Conservation (phyloP, 352 stramenopile genomes). For the Phytophthora brassicae region DNA sequence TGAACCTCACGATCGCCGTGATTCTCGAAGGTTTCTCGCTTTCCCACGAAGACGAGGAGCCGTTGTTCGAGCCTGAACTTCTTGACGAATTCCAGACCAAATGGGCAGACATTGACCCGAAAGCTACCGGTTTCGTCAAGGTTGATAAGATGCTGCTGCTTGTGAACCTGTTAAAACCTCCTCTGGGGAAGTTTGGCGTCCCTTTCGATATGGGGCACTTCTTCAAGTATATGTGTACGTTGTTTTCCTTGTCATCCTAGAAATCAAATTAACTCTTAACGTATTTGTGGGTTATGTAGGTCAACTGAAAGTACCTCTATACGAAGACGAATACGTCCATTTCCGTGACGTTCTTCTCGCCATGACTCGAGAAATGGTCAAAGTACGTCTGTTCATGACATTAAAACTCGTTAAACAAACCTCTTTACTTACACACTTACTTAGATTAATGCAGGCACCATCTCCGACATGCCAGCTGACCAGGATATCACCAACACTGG, state of each 20-base stretch:
- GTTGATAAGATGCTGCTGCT: slow-evolving; percentile 74
- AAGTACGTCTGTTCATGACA: slow-evolving; percentile 43
- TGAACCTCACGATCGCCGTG: slow-evolving; percentile 94
- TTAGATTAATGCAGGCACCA: slow-evolving; percentile 38
- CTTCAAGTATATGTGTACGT: slow-evolving; percentile 63
- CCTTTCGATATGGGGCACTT: slow-evolving; percentile 47
- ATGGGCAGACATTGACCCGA: slow-evolving; percentile 89
- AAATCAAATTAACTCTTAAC: no score
- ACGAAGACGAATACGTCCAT: slow-evolving; percentile 79
- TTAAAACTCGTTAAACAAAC: background rate
- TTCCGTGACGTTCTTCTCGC: slow-evolving; percentile 88
- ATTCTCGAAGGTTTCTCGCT: slow-evolving; percentile 92
- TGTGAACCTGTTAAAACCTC: slow-evolving; percentile 72
- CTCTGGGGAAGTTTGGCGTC: slow-evolving; percentile 65
- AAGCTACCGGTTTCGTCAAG: slow-evolving; percentile 83
- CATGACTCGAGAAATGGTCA: slow-evolving; percentile 80
- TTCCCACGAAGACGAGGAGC: slow-evolving; percentile 86
- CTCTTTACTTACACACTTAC: background rate
- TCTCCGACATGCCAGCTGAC: slow-evolving; percentile 45
- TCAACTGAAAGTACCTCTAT: slow-evolving; percentile 75
- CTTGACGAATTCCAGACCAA: slow-evolving; percentile 88
- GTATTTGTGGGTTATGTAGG: slow-evolving; percentile 25
- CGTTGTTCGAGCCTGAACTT: slow-evolving; percentile 84
- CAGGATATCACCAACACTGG: slow-evolving; percentile 29
- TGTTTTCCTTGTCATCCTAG: no score